Evolutionary conservation across 768 basidiomycete species (phyloP).

Genomic region (Amanita phalloides): DNA sequence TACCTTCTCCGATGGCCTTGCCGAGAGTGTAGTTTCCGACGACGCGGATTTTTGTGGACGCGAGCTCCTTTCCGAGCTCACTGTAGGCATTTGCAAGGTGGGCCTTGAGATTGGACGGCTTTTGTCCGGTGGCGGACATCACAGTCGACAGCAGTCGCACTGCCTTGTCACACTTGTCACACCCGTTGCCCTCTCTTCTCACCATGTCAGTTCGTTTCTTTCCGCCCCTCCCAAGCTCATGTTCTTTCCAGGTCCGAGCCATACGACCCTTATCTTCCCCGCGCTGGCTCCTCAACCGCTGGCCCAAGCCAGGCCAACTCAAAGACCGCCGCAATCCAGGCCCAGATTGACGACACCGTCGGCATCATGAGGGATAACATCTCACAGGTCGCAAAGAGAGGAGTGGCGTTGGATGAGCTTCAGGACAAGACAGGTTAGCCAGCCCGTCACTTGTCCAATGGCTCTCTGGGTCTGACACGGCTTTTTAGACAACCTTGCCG

Average conservation of each 20-base stretch:
- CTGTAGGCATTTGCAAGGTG: slow-evolving; percentile 94
- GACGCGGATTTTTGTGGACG: slow-evolving; percentile 82
- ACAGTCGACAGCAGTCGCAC: slow-evolving; percentile 1
- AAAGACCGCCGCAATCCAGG: slow-evolving; percentile 92
- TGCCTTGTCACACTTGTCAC: slow-evolving; percentile 1
- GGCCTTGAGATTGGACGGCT: slow-evolving; percentile 67
- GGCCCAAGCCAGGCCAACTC: slow-evolving; percentile 47
- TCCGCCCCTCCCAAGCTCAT: not conserved
- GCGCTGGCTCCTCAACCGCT: slow-evolving; percentile 56
- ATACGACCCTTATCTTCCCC: slow-evolving; percentile 97
- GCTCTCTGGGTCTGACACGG: not conserved
- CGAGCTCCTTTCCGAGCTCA: slow-evolving; percentile 92
- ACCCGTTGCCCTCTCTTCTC: not conserved
- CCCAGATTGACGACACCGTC: slow-evolving; percentile 96
- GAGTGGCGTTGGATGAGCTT: slow-evolving; percentile 85
- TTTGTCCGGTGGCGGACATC: slow-evolving; percentile 47
- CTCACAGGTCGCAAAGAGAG: slow-evolving; percentile 88
- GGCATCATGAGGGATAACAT: slow-evolving; percentile 99
- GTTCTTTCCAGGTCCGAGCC: slow-evolving; percentile 73
- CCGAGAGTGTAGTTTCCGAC: slow-evolving; percentile 94
- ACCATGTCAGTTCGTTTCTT: slow-evolving; percentile 8
- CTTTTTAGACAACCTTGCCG: slow-evolving; percentile 79
- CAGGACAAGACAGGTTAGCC: slow-evolving; percentile 96
- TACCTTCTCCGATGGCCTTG: slow-evolving; percentile 92
- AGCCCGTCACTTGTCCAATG: not conserved